phyloP scores from a whole-genome alignment of 176 grass and related monocot genomes.

The Lolium multiflorum region DNA sequence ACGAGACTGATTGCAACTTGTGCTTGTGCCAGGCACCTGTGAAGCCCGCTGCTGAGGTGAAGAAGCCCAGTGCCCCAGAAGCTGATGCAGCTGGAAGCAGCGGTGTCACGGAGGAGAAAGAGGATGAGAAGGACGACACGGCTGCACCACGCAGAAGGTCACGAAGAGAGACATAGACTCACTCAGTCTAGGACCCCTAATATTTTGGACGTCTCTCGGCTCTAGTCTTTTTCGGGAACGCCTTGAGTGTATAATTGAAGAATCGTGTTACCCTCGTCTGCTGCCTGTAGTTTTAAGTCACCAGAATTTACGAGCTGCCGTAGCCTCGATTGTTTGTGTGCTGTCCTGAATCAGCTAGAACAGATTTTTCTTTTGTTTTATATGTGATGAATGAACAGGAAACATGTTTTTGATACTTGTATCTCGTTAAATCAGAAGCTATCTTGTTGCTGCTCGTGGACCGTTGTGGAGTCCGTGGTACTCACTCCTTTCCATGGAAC shows the following conservation, averaged over 20 bases:
- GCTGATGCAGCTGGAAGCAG: constrained; percentile 57
- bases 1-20: neutral
- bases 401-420: no score
- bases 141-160: constrained; percentile 65
- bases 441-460: no score
- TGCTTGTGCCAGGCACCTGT: constrained; percentile 53
- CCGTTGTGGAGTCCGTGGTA: no score
- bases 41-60: constrained; percentile 35
- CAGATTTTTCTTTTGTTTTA: neutral
- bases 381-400: constrained; percentile 20
- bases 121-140: constrained; percentile 48
- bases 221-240: neutral
- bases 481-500: no score
- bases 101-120: constrained; percentile 57
- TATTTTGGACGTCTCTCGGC: constrained; percentile 1
- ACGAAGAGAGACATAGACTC: constrained; percentile 69
- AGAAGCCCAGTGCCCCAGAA: constrained; percentile 24
- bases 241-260: constrained; percentile 22
- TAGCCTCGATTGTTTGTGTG: neutral
- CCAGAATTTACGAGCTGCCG: neutral
- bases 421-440: no score
- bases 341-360: constrained; percentile 19
- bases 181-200: neutral
- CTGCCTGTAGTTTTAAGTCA: neutral
- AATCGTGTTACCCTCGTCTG: no score